Conservation (phyloP, 768 basidiomycete species). For the Coprinopsis marcescibilis region DNA sequence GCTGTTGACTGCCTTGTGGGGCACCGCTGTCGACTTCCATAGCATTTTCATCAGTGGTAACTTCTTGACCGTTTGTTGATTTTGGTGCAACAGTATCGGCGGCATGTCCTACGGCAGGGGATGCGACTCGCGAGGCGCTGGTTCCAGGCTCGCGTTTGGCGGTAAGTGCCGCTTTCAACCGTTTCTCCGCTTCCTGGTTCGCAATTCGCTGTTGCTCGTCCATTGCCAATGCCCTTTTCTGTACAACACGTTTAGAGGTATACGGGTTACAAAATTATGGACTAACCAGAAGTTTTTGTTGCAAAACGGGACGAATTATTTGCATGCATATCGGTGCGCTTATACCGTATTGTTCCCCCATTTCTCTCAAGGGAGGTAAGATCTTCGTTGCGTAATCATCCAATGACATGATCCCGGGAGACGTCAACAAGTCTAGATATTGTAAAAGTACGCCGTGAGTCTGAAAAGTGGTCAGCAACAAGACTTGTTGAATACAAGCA, state of each 20-base stretch:
- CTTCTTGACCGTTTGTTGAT: constrained; percentile 20
- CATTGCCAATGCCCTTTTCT: constrained; percentile 59
- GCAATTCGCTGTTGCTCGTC: constrained; percentile 66
- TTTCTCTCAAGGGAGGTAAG: constrained; percentile 67
- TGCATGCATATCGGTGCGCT: constrained; percentile 90
- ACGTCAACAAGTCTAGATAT: constrained; percentile 83
- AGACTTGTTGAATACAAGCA: constrained; percentile 10
- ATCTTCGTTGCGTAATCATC: constrained; percentile 71
- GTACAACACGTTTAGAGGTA: neutral
- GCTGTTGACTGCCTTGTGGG: constrained; percentile 18
- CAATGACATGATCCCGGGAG: constrained; percentile 58
- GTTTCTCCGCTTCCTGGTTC: constrained; percentile 73
- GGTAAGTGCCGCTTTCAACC: constrained; percentile 72
- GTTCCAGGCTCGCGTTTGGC: constrained; percentile 64
- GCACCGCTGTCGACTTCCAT: constrained; percentile 49
- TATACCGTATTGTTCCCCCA: constrained; percentile 74
- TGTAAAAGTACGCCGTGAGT: constrained; percentile 90
- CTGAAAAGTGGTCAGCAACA: constrained; percentile 39
- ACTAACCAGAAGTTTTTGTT: constrained; percentile 55
- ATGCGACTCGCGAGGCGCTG: constrained; percentile 54
- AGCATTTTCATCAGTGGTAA: constrained; percentile 28
- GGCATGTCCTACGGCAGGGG: constrained; percentile 40
- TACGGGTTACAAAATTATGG: constrained; percentile 8
- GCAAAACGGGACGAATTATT: constrained; percentile 79
- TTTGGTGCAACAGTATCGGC: constrained; percentile 18